Conservation (phyloP, 176 grass and related monocot genomes). For the Eragrostis nindensis region DNA sequence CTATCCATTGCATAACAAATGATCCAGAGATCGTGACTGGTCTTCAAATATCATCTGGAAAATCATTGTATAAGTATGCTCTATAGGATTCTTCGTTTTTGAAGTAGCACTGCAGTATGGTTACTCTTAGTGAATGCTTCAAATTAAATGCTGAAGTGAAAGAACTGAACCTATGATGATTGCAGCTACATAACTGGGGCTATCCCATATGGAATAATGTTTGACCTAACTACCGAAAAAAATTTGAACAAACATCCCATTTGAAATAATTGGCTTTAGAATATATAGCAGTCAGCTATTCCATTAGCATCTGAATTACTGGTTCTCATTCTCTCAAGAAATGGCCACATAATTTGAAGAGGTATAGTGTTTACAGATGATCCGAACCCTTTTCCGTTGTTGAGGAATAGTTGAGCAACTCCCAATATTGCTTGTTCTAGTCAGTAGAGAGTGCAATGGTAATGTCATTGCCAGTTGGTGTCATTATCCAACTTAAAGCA, state of each 20-base stretch:
- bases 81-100: neutral
- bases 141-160: neutral
- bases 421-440: slow-evolving; percentile 21
- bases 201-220: neutral
- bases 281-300: slow-evolving; percentile 1
- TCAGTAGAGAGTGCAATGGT: neutral
- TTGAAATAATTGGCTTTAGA: slow-evolving; percentile 1
- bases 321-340: neutral
- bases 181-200: neutral
- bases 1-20: neutral
- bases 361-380: slow-evolving; percentile 26
- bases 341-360: slow-evolving; percentile 25
- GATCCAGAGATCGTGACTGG: neutral
- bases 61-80: neutral
- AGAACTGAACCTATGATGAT: neutral
- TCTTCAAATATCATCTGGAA: neutral
- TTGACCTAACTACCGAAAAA: no score
- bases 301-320: slow-evolving; percentile 18
- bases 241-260: neutral
- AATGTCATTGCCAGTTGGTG: slow-evolving; percentile 35
- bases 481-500: slow-evolving; percentile 47
- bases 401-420: slow-evolving; percentile 40
- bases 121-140: neutral
- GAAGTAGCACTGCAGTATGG: neutral
- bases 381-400: slow-evolving; percentile 7